Evolutionary conservation across 2,329 filamentous ascomycete species (phyloP).

Genomic region (Colletotrichum theobromicola): DNA sequence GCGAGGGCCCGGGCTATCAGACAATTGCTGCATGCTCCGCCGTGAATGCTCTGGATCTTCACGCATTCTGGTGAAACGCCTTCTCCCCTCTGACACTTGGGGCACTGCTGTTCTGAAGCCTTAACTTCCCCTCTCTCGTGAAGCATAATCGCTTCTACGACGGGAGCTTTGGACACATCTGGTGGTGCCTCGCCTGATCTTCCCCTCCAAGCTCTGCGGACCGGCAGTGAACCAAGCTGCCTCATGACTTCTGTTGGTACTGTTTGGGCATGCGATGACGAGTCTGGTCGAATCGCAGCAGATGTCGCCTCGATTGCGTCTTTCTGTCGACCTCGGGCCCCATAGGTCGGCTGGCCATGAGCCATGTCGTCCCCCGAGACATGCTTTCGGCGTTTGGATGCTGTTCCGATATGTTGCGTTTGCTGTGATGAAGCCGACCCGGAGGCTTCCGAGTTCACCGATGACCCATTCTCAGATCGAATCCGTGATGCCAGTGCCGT

Average conservation of each 20-base stretch:
- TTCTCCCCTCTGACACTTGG: slow-evolving; percentile 25
- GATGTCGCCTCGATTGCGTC: not conserved
- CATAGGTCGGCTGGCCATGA: not conserved
- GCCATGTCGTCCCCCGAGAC: not conserved
- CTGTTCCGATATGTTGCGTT: not conserved
- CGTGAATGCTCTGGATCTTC: slow-evolving; percentile 20
- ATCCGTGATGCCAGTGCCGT: not conserved
- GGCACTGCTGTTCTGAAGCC: slow-evolving; percentile 22
- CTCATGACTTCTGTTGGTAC: not conserved
- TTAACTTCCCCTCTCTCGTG: slow-evolving; percentile 28
- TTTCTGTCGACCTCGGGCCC: not conserved
- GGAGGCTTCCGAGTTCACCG: not conserved
- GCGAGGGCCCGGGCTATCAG: slow-evolving; percentile 23
- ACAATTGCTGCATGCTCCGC: slow-evolving; percentile 29
- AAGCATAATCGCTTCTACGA: slow-evolving; percentile 28
- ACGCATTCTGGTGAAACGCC: slow-evolving; percentile 29
- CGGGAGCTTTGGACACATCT: not conserved
- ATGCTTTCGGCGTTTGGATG: not conserved
- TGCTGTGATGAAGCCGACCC: not conserved
- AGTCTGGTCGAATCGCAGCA: not conserved
- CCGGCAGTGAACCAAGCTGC: not conserved
- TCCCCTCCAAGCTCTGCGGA: slow-evolving; percentile 5
- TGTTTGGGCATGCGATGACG: not conserved
- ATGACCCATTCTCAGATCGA: not conserved
- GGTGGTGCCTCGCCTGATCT: not conserved